A percentile compares a stretch with the other conserved stretches of the same genome.
These are phyloP conservation scores for Pyrenochaeta sp. DNA, from an alignment of 2,329 filamentous ascomycete species.

Conservation along the genomic window DNA sequence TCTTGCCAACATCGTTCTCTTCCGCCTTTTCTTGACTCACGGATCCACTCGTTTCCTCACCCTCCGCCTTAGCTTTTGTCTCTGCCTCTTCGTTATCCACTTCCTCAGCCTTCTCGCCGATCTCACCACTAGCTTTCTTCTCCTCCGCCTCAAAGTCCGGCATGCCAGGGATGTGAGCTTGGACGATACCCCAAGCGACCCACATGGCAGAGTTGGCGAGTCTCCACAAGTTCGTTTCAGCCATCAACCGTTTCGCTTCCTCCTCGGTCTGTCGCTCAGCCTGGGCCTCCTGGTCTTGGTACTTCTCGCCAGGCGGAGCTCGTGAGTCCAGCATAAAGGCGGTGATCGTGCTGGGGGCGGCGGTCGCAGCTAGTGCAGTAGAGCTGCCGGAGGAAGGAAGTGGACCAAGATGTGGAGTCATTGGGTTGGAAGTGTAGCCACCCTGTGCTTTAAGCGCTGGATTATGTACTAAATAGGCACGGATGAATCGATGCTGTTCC, in stretches of 20 bases:
- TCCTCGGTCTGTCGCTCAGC: constrained; percentile 66
- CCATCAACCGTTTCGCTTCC: constrained; percentile 74
- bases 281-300: constrained; percentile 60
- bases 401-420: constrained; percentile 39
- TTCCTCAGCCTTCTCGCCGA: constrained; percentile 30
- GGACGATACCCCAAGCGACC: constrained; percentile 96
- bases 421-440: constrained; percentile 61
- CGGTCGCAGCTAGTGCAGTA: constrained; percentile 43
- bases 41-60: constrained; percentile 26
- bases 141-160: constrained; percentile 56
- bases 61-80: constrained; percentile 25
- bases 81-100: constrained; percentile 39
- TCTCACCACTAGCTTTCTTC: constrained; percentile 16
- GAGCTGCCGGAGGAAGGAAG: constrained; percentile 44
- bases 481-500: constrained; percentile 85
- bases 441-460: constrained; percentile 69
- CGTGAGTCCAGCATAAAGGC: constrained; percentile 79
- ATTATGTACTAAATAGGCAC: constrained; percentile 84
- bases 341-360: constrained; percentile 53
- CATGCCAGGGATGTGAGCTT: constrained; percentile 84
- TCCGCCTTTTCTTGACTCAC: constrained; percentile 35
- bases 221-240: constrained; percentile 86
- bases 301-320: constrained; percentile 44
- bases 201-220: constrained; percentile 87
- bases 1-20: constrained; percentile 30